Conservation (phyloP, 2,329 filamentous ascomycete genomes). For the Trichoderma breve region DNA sequence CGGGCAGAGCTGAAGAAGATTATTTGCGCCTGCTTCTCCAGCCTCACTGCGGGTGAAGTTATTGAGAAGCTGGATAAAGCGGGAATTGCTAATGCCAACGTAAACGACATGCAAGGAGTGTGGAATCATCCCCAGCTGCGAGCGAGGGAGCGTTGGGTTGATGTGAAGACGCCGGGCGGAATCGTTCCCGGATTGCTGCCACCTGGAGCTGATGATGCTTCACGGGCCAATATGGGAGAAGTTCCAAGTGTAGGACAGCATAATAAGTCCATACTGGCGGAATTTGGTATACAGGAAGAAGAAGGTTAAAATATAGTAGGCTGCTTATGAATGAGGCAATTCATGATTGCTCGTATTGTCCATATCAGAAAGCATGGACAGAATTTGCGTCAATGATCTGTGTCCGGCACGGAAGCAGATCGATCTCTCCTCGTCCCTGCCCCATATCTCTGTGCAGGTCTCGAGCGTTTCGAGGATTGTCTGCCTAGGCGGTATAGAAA, state of each 20-base stretch:
- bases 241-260: conserved; percentile 52
- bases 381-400: not conserved
- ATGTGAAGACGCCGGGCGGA: conserved; percentile 48
- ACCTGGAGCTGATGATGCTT: conserved; percentile 38
- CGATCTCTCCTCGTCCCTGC: not conserved
- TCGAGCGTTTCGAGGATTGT: not conserved
- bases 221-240: conserved; percentile 39
- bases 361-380: not conserved
- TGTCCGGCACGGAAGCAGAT: not conserved
- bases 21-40: conserved; percentile 43
- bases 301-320: not conserved
- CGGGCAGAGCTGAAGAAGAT: conserved; percentile 45
- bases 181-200: conserved; percentile 48
- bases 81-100: conserved; percentile 53
- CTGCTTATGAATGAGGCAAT: not conserved
- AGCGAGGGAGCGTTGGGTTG: conserved; percentile 50
- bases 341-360: not conserved
- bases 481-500: not conserved
- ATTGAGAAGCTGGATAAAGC: conserved; percentile 45
- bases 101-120: conserved; percentile 54
- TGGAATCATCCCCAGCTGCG: conserved; percentile 54
- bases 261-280: conserved; percentile 32
- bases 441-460: not conserved
- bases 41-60: conserved; percentile 39
- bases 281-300: conserved; percentile 20